Base-by-base conservation (phyloP, 176 grass and related monocot species). In the Phoenix roebelenii region DNA sequence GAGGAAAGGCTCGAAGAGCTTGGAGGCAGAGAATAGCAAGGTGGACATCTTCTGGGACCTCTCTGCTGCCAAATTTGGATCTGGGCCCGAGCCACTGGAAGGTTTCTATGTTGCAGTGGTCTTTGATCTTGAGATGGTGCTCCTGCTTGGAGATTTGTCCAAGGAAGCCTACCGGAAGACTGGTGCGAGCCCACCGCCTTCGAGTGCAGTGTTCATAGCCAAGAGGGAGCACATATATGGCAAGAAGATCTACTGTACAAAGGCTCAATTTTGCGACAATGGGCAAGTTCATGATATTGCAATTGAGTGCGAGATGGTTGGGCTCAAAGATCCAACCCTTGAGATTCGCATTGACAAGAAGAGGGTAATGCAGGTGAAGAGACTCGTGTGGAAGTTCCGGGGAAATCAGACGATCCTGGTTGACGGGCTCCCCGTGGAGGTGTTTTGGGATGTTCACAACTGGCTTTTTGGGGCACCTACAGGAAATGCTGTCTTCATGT, bases 321-420 rank as follows among this genome's bases (percentile, higher is more conserved):
- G 74, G 4, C 20, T 54, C 26, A 86, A 77, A 57, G 78, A 86
- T 77, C 78, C 83, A 57, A 53, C 51, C 78, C 44, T 86, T 26
- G 83, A 86, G 53, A 86, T 86, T 72, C 76, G 70, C 59, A 74
- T 86, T 4, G 74, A 72, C 52, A 82, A 74, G 71, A 87, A 87
- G 61, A 73, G 63, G 70, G 79, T 82, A 5, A 48, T 87, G 61
- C 84, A 82, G 61, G 70, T 78, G 49, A 82, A 78, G 71, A 54
- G 49, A 53, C 71, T 87, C 18, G n/a, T 39, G 14, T 87, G 83
- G 83, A 86, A 81, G 26, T 86, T 86, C 74, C 77, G 83, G 72
- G 83, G 83, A 50, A 86, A 81, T 49, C 78, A 86, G 65, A 74
- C 65, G 1, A 49, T 81, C 19, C 65, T 66, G 59, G 78, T 86